Conservation (phyloP, 768 basidiomycete species). For the Hortiboletus campestris region DNA sequence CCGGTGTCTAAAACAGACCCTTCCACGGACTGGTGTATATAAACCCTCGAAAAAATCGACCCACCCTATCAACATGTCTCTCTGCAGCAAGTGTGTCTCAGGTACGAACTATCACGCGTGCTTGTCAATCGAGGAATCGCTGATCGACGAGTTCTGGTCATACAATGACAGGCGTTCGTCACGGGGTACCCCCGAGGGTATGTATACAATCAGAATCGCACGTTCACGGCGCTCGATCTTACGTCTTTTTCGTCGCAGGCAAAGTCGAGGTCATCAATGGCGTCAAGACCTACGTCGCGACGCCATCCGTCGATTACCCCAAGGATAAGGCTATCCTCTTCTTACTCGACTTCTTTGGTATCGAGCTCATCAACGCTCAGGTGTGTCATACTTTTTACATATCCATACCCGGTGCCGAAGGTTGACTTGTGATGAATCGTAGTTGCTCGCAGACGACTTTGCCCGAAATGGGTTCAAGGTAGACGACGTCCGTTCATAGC, state of each 20-base stretch:
- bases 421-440: not conserved
- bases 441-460: constrained; percentile 46
- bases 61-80: constrained; percentile 39
- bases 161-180: constrained; percentile 39
- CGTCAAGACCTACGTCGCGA: constrained; percentile 51
- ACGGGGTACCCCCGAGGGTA: constrained; percentile 48
- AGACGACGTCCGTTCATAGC: not conserved
- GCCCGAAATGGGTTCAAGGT: constrained; percentile 40
- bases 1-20: too few relatives aligned
- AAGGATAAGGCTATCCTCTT: constrained; percentile 57
- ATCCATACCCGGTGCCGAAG: not conserved
- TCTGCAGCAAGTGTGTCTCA: constrained; percentile 55
- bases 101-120: constrained; percentile 34
- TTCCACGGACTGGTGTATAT: constrained; percentile 4
- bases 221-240: not conserved
- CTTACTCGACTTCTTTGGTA: constrained; percentile 53
- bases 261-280: constrained; percentile 42
- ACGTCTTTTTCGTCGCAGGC: constrained; percentile 33
- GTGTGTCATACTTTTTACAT: constrained; percentile 25
- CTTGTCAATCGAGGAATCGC: not conserved
- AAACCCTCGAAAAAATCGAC: constrained; percentile 1
- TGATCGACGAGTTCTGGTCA: constrained; percentile 3
- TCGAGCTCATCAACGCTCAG: constrained; percentile 44
- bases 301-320: constrained; percentile 47
- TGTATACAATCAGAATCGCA: not conserved